A percentile compares a stretch with the other conserved stretches of the same genome.
These are phyloP conservation scores for Byssothecium circinans DNA, from an alignment of 2,329 filamentous ascomycete species.

Conservation along the genomic window DNA sequence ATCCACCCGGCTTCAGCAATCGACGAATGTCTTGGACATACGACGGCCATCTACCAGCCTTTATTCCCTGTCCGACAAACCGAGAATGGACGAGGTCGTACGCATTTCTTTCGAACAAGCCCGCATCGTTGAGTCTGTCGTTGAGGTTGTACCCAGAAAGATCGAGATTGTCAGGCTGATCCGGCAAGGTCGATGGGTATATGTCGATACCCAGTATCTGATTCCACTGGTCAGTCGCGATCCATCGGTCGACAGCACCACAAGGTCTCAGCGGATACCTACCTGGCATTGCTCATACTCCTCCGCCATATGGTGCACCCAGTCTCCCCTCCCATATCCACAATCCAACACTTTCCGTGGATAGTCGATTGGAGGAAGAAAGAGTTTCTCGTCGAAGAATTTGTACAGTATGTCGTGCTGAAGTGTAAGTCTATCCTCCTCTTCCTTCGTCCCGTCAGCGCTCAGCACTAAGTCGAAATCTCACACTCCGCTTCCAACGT, in stretches of 20 bases:
- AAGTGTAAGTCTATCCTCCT: conserved; percentile 40
- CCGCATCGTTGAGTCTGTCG: conserved; percentile 39
- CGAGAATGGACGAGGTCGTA: conserved; percentile 86
- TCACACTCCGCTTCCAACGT: neutral
- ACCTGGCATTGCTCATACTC: conserved; percentile 44
- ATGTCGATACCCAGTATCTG: conserved; percentile 45
- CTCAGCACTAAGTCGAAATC: neutral
- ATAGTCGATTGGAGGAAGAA: conserved; percentile 32
- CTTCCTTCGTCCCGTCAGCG: conserved; percentile 24
- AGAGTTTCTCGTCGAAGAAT: conserved; percentile 33
- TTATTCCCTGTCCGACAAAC: conserved; percentile 70
- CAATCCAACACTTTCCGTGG: conserved; percentile 43
- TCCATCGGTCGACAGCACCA: too few relatives aligned
- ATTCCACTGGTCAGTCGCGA: conserved; percentile 13
- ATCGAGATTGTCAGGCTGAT: conserved; percentile 43
- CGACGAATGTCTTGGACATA: conserved; percentile 77
- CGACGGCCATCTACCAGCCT: conserved; percentile 69
- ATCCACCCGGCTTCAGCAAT: conserved; percentile 73
- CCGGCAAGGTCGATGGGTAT: conserved; percentile 36
- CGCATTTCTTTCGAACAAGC: conserved; percentile 62
- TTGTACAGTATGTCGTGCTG: conserved; percentile 39
- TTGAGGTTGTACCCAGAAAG: conserved; percentile 43
- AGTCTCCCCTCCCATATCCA: conserved; percentile 44
- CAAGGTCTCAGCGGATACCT: conserved; percentile 14
- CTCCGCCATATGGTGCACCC: conserved; percentile 42